Conservation (phyloP, 441 rosid species). For the Erysimum pusillum region DNA sequence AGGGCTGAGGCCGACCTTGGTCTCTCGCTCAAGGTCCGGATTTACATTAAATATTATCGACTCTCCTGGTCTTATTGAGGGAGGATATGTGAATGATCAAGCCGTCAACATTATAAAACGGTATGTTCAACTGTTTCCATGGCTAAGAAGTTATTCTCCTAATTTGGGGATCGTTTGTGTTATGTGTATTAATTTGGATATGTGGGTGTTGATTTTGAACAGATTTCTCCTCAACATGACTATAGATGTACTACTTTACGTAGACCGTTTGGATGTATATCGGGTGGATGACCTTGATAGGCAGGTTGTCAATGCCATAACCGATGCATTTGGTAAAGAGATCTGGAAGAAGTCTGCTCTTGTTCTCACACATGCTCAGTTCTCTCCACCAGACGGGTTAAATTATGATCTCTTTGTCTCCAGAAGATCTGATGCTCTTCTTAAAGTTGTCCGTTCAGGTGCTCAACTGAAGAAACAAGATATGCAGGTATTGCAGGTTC, state of each 20-base stretch:
- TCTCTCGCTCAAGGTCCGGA: conserved; percentile 65
- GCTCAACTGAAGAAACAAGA: conserved; percentile 57
- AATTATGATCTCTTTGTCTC: conserved; percentile 57
- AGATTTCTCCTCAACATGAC: conserved; percentile 62
- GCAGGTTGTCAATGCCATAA: conserved; percentile 57
- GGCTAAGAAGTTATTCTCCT: conserved; percentile 14
- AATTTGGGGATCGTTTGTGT: conserved; percentile 8
- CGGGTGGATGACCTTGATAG: conserved; percentile 64
- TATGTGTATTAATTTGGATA: conserved; percentile 16
- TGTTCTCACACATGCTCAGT: conserved; percentile 69
- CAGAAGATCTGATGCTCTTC: conserved; percentile 59
- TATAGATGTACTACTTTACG: conserved; percentile 59
- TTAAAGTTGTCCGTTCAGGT: conserved; percentile 55
- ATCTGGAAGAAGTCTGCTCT: conserved; percentile 64
- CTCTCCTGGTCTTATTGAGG: conserved; percentile 69
- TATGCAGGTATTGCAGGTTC: conserved; percentile 45
- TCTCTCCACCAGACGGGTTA: conserved; percentile 65
- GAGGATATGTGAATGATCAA: conserved; percentile 67
- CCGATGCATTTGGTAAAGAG: conserved; percentile 61
- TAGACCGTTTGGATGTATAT: conserved; percentile 65
- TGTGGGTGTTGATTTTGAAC: conserved; percentile 25
- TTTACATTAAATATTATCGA: conserved; percentile 60
- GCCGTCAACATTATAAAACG: conserved; percentile 60
- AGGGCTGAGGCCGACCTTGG: conserved; percentile 58
- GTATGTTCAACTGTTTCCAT: conserved; percentile 38